phyloP scores from a whole-genome alignment of 1,284 basidiomycete genomes.

The Apiotrichum gamsii region DNA sequence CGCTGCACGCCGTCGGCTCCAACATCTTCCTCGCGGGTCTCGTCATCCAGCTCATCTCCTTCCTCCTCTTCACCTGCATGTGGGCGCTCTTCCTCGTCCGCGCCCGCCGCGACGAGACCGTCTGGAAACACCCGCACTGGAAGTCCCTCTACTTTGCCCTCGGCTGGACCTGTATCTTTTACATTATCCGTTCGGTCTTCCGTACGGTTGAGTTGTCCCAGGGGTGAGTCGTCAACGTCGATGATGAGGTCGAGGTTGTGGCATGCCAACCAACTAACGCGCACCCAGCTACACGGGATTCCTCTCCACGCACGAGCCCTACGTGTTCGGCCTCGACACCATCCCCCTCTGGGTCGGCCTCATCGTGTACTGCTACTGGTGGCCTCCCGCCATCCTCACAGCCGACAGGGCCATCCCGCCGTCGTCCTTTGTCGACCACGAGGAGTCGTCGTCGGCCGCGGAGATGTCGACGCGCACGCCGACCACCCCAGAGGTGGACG shows the following conservation, averaged over 20 bases:
- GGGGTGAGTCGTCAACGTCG: conserved; percentile 40
- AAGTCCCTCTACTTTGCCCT: conserved; percentile 55
- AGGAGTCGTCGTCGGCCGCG: no score
- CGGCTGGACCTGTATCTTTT: conserved; percentile 53
- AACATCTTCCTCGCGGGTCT: conserved; percentile 59
- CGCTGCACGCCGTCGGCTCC: conserved; percentile 35
- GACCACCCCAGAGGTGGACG: no score
- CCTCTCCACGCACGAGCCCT: conserved; percentile 58
- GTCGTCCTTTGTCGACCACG: no score
- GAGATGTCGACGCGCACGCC: no score
- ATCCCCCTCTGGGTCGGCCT: conserved; percentile 55
- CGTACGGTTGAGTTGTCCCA: conserved; percentile 61
- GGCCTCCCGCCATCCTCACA: conserved; percentile 23
- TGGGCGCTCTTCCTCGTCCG: conserved; percentile 57
- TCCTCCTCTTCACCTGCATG: conserved; percentile 56
- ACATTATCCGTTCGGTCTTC: conserved; percentile 57
- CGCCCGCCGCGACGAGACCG: conserved; percentile 30
- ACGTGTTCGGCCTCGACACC: conserved; percentile 63
- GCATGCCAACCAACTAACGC: not conserved
- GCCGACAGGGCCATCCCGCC: conserved; percentile 1
- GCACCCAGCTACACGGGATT: conserved; percentile 52
- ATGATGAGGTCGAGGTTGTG: not conserved
- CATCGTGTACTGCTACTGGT: conserved; percentile 36
- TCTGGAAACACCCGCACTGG: conserved; percentile 51
- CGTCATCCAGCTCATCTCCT: conserved; percentile 58